These are phyloP conservation scores for Fusarium sp. DNA, from an alignment of 2,329 filamentous ascomycete genomes.

Conservation along the genomic window DNA sequence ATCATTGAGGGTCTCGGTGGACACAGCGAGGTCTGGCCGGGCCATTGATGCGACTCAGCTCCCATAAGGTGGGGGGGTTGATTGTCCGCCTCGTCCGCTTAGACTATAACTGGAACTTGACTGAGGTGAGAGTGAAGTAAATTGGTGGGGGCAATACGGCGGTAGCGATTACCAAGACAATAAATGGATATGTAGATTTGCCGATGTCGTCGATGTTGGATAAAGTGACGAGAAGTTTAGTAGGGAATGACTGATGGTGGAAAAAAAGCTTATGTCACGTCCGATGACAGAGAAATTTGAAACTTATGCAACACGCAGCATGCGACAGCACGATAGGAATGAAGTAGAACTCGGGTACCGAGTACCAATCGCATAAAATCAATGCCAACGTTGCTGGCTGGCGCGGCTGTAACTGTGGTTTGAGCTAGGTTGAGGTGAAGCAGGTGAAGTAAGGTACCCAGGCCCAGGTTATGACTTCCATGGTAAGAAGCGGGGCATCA, in stretches of 20 bases:
- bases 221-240: conserved; percentile 10
- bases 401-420: conserved; percentile 36
- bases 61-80: conserved; percentile 30
- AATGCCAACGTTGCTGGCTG: conserved; percentile 29
- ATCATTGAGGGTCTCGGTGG: conserved; percentile 43
- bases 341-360: background rate
- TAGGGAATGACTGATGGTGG: conserved; percentile 14
- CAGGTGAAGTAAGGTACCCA: conserved; percentile 36
- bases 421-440: conserved; percentile 26
- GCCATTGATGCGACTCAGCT: conserved; percentile 33
- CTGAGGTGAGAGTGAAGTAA: conserved; percentile 16
- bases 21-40: conserved; percentile 35
- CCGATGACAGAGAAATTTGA: background rate
- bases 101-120: background rate
- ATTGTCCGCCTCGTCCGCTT: conserved; percentile 24
- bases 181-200: conserved; percentile 24
- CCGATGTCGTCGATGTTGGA: conserved; percentile 7
- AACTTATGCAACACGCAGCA: background rate
- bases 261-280: background rate
- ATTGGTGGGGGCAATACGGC: conserved; percentile 23
- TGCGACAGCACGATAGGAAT: background rate
- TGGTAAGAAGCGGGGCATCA: conserved; percentile 21
- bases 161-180: conserved; percentile 37
- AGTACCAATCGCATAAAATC: background rate
- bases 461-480: conserved; percentile 30